These are phyloP conservation scores for Pachyrhizus erosus DNA, from an alignment of 306 rosid genomes.

Conservation along the genomic window DNA sequence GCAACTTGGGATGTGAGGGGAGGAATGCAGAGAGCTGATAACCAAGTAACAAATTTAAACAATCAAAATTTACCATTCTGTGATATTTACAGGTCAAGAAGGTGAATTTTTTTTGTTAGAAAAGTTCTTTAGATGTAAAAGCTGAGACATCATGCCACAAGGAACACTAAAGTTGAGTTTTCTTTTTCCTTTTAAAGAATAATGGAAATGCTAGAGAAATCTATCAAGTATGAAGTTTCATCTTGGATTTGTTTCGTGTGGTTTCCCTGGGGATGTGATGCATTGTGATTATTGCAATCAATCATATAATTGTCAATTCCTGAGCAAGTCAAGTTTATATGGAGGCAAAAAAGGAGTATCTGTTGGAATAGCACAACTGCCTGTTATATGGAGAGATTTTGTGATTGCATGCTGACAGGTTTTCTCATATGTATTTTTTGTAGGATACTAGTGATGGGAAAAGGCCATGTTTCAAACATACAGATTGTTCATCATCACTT, in stretches of 20 bases:
- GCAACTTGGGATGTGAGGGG: neutral
- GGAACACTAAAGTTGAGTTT: neutral
- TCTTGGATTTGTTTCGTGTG: neutral
- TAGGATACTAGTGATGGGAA: constrained; percentile 41
- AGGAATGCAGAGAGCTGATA: constrained; percentile 5
- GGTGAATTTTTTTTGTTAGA: constrained; percentile 1
- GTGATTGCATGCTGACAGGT: constrained; percentile 10
- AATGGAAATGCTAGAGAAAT: constrained; percentile 1
- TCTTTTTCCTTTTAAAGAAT: constrained; percentile 4
- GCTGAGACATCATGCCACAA: neutral
- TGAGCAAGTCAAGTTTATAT: neutral
- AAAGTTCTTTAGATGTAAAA: neutral
- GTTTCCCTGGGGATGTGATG: neutral
- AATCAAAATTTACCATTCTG: neutral
- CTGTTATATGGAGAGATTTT: neutral
- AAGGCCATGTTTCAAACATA: constrained; percentile 35
- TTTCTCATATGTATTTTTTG: constrained; percentile 14
- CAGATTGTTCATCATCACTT: constrained; percentile 39
- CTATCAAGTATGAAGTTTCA: constrained; percentile 13
- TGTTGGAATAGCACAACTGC: neutral
- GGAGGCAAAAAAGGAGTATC: neutral
- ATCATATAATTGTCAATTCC: constrained; percentile 33
- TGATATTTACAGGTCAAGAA: neutral
- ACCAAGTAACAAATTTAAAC: neutral
- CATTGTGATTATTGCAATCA: constrained; percentile 16